A percentile compares a stretch with the other conserved stretches of the same genome.
Evolutionary conservation across 371 early-diverging fungal species (phyloP).

Genomic region (Syncephalastrum monosporum): DNA sequence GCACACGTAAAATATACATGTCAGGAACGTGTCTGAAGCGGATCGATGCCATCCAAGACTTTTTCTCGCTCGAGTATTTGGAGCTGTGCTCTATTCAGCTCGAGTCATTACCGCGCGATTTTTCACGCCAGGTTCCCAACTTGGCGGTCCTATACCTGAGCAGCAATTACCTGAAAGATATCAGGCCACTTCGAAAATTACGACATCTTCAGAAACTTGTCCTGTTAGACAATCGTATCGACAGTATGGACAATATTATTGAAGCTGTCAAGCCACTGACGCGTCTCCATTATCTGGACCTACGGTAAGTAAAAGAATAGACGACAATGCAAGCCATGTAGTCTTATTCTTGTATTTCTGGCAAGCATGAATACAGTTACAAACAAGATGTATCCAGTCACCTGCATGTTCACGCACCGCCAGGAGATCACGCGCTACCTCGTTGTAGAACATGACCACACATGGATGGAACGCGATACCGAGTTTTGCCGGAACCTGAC

Average conservation of each 20-base stretch:
- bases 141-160: constrained; percentile 48
- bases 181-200: constrained; percentile 44
- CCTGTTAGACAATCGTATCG: constrained; percentile 52
- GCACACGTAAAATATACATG: constrained; percentile 50
- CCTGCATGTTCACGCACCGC: constrained; percentile 1
- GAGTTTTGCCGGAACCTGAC: constrained; percentile 33
- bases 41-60: constrained; percentile 37
- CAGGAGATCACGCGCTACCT: constrained; percentile 29
- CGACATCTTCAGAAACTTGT: constrained; percentile 46
- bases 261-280: constrained; percentile 35
- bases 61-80: constrained; percentile 51
- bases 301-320: constrained; percentile 29
- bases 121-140: constrained; percentile 51
- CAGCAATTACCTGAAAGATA: constrained; percentile 46
- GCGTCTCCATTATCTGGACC: constrained; percentile 44
- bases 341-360: neutral
- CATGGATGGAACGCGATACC: constrained; percentile 44
- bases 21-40: constrained; percentile 40
- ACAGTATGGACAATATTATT: constrained; percentile 33
- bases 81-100: constrained; percentile 52
- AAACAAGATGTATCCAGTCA: constrained; percentile 29
- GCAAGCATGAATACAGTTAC: constrained; percentile 34
- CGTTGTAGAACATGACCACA: constrained; percentile 26
- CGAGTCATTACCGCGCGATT: constrained; percentile 43
- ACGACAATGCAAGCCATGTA: no score